Base-by-base conservation (phyloP, 2,329 filamentous ascomycete species). In the Aspergillus quadrilineatus region DNA sequence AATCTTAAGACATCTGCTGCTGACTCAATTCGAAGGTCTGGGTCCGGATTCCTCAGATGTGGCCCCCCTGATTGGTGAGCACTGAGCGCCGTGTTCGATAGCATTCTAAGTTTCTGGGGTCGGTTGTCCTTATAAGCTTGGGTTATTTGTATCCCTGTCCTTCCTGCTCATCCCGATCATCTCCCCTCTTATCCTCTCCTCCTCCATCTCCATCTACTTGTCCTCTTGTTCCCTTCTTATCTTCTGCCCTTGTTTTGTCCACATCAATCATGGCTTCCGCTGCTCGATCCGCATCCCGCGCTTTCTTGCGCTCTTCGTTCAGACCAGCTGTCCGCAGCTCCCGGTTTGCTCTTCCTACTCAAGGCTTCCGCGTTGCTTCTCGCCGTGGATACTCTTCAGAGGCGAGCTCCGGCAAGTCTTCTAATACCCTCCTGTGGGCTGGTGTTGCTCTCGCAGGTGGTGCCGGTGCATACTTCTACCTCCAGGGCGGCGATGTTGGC, bases 321-420 rank as follows among this genome's bases (percentile, higher is more conserved):
- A 71, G 73, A 62, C 68, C 73, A 73, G 74, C 77, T 55, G 66
- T 74, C 52, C 80, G 80, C 71, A 85, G 88, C 74, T 74, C 79
- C 51, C 80, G 82, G 63, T 86, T 85, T 76, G 78, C 78, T 52
- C 75, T 77, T 58, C 70, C 75, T 42, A 84, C 88, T 65, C 84
- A 88, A 67, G 82, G 85, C 65, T 87, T 92, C 81, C 89, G 88
- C 74, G 85, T 87, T 71, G 82, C 88, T 68, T 85, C 85, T 68
- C 89, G 87, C 65, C 89, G 91, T 64, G 87, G 86, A 76, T 96
- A 95, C 79, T 88, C 92, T 44, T 88, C 89, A 55, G 86, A 86
- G 75, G 77, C 85, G 63, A 74, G 68, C 53, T 76, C 79, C 66
- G 80, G 83, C 57, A 78, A 78, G 63, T 76, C 77, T 28, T 77